Conservation (phyloP, 2,329 filamentous ascomycete species). For the Emmonsia crescens region DNA sequence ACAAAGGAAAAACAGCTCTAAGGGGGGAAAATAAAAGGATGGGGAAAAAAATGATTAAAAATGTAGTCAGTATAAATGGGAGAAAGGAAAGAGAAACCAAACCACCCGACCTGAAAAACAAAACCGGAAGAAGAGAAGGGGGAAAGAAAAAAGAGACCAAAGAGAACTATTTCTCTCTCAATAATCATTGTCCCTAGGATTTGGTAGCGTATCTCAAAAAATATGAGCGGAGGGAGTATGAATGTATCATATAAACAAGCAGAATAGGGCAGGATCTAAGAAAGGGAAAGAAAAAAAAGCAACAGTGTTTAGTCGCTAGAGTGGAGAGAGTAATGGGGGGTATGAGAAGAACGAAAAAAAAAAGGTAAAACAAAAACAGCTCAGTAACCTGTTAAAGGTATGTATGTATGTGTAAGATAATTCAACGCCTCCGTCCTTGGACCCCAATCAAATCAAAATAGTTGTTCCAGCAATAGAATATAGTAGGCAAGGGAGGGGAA, state of each 20-base stretch:
- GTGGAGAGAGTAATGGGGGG: conserved; percentile 10
- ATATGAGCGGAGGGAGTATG: neutral
- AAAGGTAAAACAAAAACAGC: conserved; percentile 1
- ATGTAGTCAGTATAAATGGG: conserved; percentile 2
- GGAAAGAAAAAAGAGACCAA: conserved; percentile 6
- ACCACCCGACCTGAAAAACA: neutral
- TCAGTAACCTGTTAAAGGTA: conserved; percentile 1
- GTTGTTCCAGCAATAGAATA: neutral
- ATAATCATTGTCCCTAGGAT: neutral
- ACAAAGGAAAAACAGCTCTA: neutral
- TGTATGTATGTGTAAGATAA: neutral
- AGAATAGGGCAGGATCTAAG: neutral
- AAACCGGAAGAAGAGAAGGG: conserved; percentile 4
- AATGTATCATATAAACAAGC: conserved; percentile 4
- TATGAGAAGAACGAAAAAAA: conserved; percentile 10
- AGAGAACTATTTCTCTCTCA: conserved; percentile 1
- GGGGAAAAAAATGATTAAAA: neutral
- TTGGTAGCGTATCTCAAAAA: neutral
- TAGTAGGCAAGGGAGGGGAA: neutral
- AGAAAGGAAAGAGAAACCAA: conserved; percentile 1
- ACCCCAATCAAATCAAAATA: neutral
- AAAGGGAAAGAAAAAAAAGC: conserved; percentile 6
- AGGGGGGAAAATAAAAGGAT: neutral
- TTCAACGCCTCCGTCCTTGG: conserved; percentile 1
- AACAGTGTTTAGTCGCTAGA: conserved; percentile 9